Percentiles rank a stretch among this genome's conserved stretches.
These are phyloP conservation scores for Yarrowia sp. DNA, from an alignment of 805 yeast genomes.

Conservation along the genomic window DNA sequence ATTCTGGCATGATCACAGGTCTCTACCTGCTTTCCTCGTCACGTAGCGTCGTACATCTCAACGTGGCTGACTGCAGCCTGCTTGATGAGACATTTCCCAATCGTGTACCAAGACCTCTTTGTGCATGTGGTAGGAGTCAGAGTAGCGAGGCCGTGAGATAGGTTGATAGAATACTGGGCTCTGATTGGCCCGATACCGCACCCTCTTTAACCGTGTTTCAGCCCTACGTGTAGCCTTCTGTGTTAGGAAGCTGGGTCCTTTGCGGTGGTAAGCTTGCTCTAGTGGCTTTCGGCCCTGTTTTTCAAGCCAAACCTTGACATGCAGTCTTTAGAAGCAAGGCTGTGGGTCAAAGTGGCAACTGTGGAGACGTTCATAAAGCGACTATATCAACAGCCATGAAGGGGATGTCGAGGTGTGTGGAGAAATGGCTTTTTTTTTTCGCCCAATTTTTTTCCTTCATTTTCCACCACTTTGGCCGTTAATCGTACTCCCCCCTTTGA, in stretches of 20 bases:
- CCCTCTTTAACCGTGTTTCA: background rate
- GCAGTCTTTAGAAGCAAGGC: background rate
- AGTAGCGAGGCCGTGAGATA: background rate
- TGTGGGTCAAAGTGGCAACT: no score
- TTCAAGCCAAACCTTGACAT: background rate
- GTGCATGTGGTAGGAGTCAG: background rate
- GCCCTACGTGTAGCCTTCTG: background rate
- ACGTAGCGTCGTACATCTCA: no score
- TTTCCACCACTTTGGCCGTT: no score
- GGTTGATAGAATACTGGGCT: background rate
- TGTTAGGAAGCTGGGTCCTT: slow-evolving; percentile 1
- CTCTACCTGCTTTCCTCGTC: no score
- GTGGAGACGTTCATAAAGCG: no score
- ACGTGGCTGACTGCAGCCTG: background rate
- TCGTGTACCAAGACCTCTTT: background rate
- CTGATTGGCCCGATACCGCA: slow-evolving; percentile 1
- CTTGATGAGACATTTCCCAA: slow-evolving; percentile 10
- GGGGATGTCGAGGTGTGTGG: no score
- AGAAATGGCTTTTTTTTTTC: no score
- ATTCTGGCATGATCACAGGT: background rate
- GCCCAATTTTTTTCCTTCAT: no score
- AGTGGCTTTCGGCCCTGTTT: no score
- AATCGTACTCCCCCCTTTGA: no score
- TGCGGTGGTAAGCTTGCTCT: no score
- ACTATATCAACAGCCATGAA: no score